Evolutionary conservation across 2,329 filamentous ascomycete genomes (phyloP).

Genomic region (Lasiodiplodia sp.): DNA sequence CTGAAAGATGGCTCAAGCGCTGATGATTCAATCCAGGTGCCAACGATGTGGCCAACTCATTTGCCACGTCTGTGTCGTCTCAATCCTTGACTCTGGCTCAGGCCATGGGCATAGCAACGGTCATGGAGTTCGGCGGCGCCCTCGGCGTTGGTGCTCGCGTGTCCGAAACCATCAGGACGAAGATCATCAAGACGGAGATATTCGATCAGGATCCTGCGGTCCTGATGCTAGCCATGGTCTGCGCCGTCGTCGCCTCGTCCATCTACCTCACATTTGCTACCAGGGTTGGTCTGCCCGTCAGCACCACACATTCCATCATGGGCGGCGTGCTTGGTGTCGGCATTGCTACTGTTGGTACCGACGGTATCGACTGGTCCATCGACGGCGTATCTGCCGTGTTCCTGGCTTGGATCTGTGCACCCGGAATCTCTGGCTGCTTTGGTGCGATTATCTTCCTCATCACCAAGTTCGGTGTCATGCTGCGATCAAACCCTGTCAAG

Average conservation of each 20-base stretch:
- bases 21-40: constrained; percentile 46
- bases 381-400: constrained; percentile 66
- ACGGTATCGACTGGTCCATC: constrained; percentile 64
- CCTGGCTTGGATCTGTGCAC: constrained; percentile 68
- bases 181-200: constrained; percentile 54
- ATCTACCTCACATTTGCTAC: constrained; percentile 63
- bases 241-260: constrained; percentile 59
- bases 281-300: constrained; percentile 60
- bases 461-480: constrained; percentile 65
- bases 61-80: constrained; percentile 57
- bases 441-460: constrained; percentile 62
- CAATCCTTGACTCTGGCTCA: constrained; percentile 57
- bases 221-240: constrained; percentile 63
- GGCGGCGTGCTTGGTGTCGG: constrained; percentile 54
- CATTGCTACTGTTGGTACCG: constrained; percentile 60
- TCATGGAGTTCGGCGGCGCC: constrained; percentile 56
- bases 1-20: background rate
- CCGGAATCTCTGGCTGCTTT: constrained; percentile 62
- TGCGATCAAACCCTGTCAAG: constrained; percentile 60
- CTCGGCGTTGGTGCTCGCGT: constrained; percentile 50
- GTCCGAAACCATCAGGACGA: constrained; percentile 57
- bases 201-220: constrained; percentile 56
- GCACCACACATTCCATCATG: constrained; percentile 60
- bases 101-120: constrained; percentile 53
- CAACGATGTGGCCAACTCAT: constrained; percentile 60